Evolutionary conservation across 306 rosid genomes (phyloP).

Genomic region (Alnus rubra): DNA sequence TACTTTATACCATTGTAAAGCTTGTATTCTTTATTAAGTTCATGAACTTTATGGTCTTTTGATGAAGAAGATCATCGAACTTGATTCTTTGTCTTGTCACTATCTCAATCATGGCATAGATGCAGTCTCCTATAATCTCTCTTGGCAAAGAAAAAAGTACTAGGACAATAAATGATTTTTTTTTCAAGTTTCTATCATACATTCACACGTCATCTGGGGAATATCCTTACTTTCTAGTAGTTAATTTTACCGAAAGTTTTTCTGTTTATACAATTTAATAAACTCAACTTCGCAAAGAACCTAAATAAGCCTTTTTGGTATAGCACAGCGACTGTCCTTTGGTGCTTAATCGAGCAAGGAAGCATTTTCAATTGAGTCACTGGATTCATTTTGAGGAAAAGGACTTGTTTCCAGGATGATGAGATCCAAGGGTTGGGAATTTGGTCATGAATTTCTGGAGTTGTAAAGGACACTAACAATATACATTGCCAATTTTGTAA

Average conservation of each 20-base stretch:
- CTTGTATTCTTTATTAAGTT: not conserved
- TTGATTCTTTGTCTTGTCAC: not conserved
- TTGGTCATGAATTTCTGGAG: not conserved
- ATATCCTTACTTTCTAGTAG: not conserved
- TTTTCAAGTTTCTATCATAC: not conserved
- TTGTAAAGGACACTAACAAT: not conserved
- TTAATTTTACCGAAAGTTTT: not conserved
- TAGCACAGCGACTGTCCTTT: not conserved
- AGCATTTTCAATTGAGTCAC: not conserved
- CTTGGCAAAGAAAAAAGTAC: not conserved
- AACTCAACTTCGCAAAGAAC: not conserved
- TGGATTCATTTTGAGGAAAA: not conserved
- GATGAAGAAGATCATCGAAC: slow-evolving; percentile 1
- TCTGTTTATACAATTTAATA: not conserved
- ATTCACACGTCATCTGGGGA: not conserved
- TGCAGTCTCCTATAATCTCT: not conserved
- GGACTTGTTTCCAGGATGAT: not conserved
- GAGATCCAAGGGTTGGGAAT: not conserved
- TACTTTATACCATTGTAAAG: slow-evolving; percentile 11
- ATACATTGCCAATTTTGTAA: not conserved
- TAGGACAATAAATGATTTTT: not conserved
- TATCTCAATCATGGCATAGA: not conserved
- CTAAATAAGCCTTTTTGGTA: not conserved
- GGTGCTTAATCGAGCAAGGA: not conserved
- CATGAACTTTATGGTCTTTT: slow-evolving; percentile 2